These are phyloP conservation scores for Tetrapisispora pingtungensis DNA, from an alignment of 805 yeast species.

Conservation along the genomic window DNA sequence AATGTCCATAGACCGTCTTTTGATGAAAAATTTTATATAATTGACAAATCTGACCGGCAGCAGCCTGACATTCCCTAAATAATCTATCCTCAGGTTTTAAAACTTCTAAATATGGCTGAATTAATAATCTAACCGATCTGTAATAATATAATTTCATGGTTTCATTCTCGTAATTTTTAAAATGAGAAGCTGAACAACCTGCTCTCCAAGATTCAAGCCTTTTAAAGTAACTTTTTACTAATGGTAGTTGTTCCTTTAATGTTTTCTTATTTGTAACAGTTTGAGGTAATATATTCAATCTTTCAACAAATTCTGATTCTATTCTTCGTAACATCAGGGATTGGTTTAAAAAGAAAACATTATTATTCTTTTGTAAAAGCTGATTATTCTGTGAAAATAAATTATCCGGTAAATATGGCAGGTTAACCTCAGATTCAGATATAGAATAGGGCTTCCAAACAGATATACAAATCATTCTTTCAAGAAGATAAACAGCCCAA, in stretches of 20 bases:
- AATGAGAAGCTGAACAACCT: conserved; percentile 34
- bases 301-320: conserved; percentile 50
- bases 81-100: conserved; percentile 51
- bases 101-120: conserved; percentile 57
- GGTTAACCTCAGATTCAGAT: conserved; percentile 38
- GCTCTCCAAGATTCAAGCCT: conserved; percentile 44
- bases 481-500: conserved; percentile 54
- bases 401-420: conserved; percentile 32
- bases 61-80: conserved; percentile 58
- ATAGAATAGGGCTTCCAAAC: conserved; percentile 51
- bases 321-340: conserved; percentile 46
- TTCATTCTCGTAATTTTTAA: conserved; percentile 44
- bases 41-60: conserved; percentile 61
- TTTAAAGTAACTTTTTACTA: conserved; percentile 43
- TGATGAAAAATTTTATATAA: conserved; percentile 53
- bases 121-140: conserved; percentile 46
- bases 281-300: conserved; percentile 33
- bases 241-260: conserved; percentile 34
- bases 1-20: conserved; percentile 51
- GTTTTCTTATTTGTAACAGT: conserved; percentile 10
- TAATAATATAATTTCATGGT: conserved; percentile 49
- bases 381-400: background rate
- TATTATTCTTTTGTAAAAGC: conserved; percentile 10
- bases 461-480: conserved; percentile 50
- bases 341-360: conserved; percentile 43